Conservation (phyloP, 2,329 filamentous ascomycete genomes). For the Pseudogymnoascus sp. region DNA sequence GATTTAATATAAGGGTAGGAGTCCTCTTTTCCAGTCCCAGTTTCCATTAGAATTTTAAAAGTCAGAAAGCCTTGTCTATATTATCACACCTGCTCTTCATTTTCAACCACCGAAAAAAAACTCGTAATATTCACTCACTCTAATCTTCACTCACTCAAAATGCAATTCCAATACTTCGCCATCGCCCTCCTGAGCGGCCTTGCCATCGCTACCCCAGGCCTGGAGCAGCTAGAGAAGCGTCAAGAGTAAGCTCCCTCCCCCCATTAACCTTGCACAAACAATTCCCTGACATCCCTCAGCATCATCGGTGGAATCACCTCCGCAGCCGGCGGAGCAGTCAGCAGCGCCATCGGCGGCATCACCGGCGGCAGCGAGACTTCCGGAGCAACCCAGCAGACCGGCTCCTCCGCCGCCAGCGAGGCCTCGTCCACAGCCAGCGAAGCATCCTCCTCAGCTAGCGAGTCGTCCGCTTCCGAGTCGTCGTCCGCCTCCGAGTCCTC, state of each 20-base stretch:
- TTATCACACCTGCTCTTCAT: not conserved
- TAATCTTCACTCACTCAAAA: not conserved
- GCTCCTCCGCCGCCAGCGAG: not conserved
- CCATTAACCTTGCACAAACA: not conserved
- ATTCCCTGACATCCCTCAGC: not conserved
- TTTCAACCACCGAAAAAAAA: not conserved
- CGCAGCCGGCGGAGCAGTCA: not conserved
- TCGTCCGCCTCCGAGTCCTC: not conserved
- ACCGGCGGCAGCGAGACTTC: not conserved
- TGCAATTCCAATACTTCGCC: slow-evolving; percentile 1
- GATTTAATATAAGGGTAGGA: slow-evolving; percentile 5
- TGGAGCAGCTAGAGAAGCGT: not conserved
- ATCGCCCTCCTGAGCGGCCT: not conserved
- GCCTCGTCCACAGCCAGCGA: not conserved
- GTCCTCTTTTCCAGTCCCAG: not conserved
- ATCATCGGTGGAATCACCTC: not conserved
- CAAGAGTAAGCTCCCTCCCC: not conserved
- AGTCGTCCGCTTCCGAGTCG: not conserved
- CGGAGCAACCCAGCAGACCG: not conserved
- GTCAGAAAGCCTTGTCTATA: not conserved
- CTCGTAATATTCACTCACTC: not conserved
- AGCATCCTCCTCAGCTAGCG: not conserved
- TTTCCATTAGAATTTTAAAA: not conserved
- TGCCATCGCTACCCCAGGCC: not conserved
- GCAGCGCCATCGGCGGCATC: not conserved